These are phyloP conservation scores for Sporothrix brasiliensis DNA, from an alignment of 2,329 filamentous ascomycete species.

Conservation along the genomic window DNA sequence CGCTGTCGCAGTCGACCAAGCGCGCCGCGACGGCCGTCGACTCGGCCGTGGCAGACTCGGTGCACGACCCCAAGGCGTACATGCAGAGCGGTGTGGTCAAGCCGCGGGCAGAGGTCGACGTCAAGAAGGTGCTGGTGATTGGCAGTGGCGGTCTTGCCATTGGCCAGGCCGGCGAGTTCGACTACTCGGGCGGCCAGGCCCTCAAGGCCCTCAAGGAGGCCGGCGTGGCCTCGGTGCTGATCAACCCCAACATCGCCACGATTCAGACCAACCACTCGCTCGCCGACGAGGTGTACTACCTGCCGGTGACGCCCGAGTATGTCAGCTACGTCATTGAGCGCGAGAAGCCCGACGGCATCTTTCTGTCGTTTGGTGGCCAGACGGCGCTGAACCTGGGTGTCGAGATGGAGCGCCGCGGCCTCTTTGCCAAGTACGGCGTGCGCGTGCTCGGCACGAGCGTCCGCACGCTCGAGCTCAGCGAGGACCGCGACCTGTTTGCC, in stretches of 20 bases:
- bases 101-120: conserved; percentile 76
- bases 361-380: conserved; percentile 96
- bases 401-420: conserved; percentile 92
- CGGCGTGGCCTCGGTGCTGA: conserved; percentile 94
- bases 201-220: conserved; percentile 97
- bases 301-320: conserved; percentile 96
- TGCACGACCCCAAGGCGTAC: conserved; percentile 55
- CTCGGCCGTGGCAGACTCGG: conserved; percentile 40
- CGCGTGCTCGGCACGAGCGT: conserved; percentile 95
- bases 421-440: conserved; percentile 93
- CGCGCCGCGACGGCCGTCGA: conserved; percentile 48
- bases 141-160: conserved; percentile 94
- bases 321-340: conserved; percentile 96
- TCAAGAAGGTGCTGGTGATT: conserved; percentile 97
- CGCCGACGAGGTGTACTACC: conserved; percentile 99
- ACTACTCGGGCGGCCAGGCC: conserved; percentile 96
- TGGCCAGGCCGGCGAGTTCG: conserved; percentile 96
- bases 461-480: conserved; percentile 88
- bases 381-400: conserved; percentile 96
- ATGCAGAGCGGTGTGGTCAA: conserved; percentile 84
- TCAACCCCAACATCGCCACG: conserved; percentile 98
- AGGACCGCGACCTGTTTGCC: conserved; percentile 94
- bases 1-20: conserved; percentile 53
- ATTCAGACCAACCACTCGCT: conserved; percentile 97
- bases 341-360: conserved; percentile 94